Conservation (phyloP, 1,139 yeast species). For the Sugiyamaella paludigena region DNA sequence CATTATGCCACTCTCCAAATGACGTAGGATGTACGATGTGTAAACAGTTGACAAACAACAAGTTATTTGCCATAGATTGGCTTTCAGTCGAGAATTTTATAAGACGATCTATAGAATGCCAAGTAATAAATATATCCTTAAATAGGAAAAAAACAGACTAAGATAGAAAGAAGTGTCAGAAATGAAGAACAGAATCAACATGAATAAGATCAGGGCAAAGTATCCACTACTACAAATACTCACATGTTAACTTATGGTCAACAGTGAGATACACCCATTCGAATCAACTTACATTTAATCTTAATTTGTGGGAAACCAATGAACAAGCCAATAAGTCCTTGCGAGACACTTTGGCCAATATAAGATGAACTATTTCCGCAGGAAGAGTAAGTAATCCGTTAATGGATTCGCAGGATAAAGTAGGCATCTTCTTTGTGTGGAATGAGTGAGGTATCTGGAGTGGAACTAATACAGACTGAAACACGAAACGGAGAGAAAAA, state of each 20-base stretch:
- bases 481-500: no score
- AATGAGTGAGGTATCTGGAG: no score
- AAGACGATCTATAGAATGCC: constrained; percentile 19
- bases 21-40: constrained; percentile 22
- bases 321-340: constrained; percentile 7
- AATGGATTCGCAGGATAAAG: no score
- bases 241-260: no score
- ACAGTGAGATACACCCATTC: background rate
- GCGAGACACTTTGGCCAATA: background rate
- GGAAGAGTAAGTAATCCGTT: constrained; percentile 7
- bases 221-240: no score
- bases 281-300: constrained; percentile 1
- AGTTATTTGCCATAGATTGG: constrained; percentile 9
- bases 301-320: background rate
- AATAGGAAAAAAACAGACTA: constrained; percentile 15
- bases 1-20: constrained; percentile 31
- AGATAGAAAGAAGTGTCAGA: background rate
- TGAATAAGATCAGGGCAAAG: background rate
- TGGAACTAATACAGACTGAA: no score
- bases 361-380: constrained; percentile 4
- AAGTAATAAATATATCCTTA: constrained; percentile 15
- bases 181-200: background rate
- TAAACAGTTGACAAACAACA: constrained; percentile 17
- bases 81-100: constrained; percentile 7
- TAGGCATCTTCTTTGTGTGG: no score